These are phyloP conservation scores for Pythium utonaiense DNA, from an alignment of 352 stramenopile species.

Conservation along the genomic window DNA sequence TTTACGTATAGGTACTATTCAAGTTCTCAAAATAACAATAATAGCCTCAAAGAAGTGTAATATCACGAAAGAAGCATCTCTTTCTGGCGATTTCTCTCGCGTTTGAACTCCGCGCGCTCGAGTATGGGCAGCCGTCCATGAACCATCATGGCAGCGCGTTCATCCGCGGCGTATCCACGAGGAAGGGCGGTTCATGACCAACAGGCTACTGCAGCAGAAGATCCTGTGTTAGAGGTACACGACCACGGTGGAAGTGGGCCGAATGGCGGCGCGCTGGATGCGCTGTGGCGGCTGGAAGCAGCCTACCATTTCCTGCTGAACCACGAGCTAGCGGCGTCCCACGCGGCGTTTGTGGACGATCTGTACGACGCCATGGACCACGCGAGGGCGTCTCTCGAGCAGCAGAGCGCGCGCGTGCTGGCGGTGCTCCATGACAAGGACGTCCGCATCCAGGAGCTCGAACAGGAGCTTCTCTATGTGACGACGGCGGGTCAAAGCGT, in stretches of 20 bases:
- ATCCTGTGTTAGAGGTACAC: not conserved
- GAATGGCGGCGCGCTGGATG: constrained; percentile 16
- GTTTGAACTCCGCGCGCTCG: constrained; percentile 2
- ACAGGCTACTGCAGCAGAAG: not conserved
- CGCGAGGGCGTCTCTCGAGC: constrained; percentile 12
- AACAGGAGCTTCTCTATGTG: not conserved
- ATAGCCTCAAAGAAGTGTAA: not conserved
- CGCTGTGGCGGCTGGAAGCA: constrained; percentile 21
- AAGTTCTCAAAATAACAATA: not conserved
- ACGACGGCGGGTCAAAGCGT: not conserved
- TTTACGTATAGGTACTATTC: no score
- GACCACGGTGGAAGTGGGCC: not conserved
- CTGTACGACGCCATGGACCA: constrained; percentile 15
- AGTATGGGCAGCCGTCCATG: not conserved
- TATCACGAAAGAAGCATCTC: not conserved
- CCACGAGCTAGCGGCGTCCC: constrained; percentile 7
- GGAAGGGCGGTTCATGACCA: not conserved
- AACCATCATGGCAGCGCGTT: not conserved
- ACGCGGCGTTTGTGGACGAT: constrained; percentile 19
- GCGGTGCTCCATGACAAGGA: constrained; percentile 29
- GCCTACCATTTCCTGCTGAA: constrained; percentile 17
- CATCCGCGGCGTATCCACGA: not conserved
- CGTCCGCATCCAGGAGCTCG: constrained; percentile 19
- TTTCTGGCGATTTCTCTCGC: not conserved
- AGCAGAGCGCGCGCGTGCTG: constrained; percentile 25